phyloP scores from a whole-genome alignment of 768 basidiomycete genomes.

The Tremella mesenterica region DNA sequence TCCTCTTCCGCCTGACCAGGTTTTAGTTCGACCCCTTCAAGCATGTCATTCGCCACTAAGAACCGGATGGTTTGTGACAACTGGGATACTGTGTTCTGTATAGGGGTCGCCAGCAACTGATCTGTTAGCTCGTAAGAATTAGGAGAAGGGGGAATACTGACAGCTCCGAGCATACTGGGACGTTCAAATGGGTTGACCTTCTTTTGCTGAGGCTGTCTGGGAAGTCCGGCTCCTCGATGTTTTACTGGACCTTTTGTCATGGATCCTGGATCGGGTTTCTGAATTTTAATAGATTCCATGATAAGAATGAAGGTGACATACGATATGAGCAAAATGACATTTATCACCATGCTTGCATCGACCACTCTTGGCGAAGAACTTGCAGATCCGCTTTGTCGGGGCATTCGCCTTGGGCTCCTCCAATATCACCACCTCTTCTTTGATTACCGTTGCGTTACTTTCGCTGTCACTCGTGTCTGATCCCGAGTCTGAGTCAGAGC shows the following conservation, averaged over 20 bases:
- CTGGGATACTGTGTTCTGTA: conserved; percentile 78
- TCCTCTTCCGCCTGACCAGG: conserved; percentile 61
- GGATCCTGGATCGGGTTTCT: neutral
- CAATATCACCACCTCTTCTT: too few species aligned
- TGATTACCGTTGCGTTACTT: too few species aligned
- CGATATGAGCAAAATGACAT: conserved; percentile 31
- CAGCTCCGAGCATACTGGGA: conserved; percentile 68
- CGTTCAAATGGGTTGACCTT: conserved; percentile 43
- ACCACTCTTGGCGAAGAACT: conserved; percentile 27
- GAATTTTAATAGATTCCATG: neutral
- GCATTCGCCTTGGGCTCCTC: neutral
- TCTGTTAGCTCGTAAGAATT: neutral
- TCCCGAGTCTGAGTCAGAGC: conserved; percentile 29
- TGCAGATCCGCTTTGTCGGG: conserved; percentile 18
- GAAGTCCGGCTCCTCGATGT: neutral
- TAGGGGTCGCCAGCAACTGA: conserved; percentile 74
- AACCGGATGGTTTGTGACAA: conserved; percentile 87
- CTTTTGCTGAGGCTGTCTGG: conserved; percentile 14
- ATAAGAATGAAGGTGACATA: conserved; percentile 9
- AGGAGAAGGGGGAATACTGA: conserved; percentile 48
- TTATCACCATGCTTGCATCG: conserved; percentile 34
- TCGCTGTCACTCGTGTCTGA: neutral
- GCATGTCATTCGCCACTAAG: conserved; percentile 79
- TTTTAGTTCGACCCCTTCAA: conserved; percentile 66
- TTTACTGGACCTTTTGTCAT: conserved; percentile 3